These are phyloP conservation scores for Dendrocalamus latiflorus DNA, from an alignment of 202 grass and related monocot genomes.

Conservation along the genomic window DNA sequence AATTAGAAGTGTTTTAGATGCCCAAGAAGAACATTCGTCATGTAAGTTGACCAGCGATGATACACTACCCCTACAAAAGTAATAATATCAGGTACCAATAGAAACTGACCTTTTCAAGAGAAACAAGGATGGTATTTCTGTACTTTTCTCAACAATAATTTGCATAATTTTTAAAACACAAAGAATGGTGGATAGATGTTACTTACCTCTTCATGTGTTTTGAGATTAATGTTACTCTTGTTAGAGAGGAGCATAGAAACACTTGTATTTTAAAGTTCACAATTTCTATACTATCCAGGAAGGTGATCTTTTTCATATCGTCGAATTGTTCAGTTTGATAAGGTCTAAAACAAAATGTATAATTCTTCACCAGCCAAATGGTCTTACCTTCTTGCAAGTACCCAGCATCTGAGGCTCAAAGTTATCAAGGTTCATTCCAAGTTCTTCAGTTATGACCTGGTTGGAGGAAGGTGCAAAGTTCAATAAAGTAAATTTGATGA, in stretches of 20 bases:
- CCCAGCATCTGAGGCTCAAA: constrained; percentile 43
- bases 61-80: neutral
- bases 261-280: neutral
- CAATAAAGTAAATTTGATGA: neutral
- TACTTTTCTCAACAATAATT: too few species aligned
- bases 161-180: too few species aligned
- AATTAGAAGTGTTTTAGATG: neutral
- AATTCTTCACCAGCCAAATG: neutral
- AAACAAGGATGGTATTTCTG: neutral
- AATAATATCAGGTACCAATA: neutral
- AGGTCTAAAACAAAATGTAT: neutral
- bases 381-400: neutral
- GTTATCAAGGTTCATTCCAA: constrained; percentile 48
- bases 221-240: too few species aligned
- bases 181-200: too few species aligned
- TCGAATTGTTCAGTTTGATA: neutral
- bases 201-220: too few species aligned
- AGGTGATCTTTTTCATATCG: neutral
- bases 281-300: neutral
- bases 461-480: neutral
- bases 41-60: neutral
- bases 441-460: constrained; percentile 48
- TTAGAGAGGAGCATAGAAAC: too few species aligned
- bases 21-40: neutral
- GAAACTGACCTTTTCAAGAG: neutral